A percentile compares a stretch with the other conserved stretches of the same genome.
Conservation (phyloP, 2,329 filamentous ascomycete genomes). For the Cercospora nicotianae region DNA sequence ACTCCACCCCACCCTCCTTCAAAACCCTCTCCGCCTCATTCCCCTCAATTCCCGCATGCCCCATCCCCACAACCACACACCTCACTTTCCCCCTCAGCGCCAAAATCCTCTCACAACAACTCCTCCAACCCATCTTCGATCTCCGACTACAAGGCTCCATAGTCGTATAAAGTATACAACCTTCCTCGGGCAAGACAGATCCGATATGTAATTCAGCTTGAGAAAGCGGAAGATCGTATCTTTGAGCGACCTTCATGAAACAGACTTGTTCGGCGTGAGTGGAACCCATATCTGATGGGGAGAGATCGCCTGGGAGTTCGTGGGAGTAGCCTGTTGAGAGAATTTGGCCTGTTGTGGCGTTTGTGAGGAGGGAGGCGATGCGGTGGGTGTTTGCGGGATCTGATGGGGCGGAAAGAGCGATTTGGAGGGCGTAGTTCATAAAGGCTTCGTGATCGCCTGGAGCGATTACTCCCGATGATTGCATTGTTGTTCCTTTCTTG, state of each 20-base stretch:
- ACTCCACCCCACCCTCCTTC: not conserved
- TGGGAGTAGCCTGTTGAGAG: slow-evolving; percentile 9
- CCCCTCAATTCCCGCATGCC: not conserved
- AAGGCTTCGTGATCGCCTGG: slow-evolving; percentile 1
- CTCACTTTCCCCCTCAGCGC: not conserved
- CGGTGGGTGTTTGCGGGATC: not conserved
- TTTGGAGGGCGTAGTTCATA: slow-evolving; percentile 1
- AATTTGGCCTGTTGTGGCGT: slow-evolving; percentile 4
- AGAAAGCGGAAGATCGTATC: not conserved
- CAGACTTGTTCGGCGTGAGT: slow-evolving; percentile 16
- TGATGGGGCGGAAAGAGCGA: not conserved
- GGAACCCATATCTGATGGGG: not conserved
- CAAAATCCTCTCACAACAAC: slow-evolving; percentile 3
- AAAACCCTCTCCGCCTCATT: not conserved
- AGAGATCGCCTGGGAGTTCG: not conserved
- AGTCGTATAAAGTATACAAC: slow-evolving; percentile 8
- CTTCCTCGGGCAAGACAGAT: not conserved
- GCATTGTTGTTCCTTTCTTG: not conserved
- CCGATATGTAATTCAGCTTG: not conserved
- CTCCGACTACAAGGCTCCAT: slow-evolving; percentile 6
- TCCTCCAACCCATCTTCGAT: not conserved
- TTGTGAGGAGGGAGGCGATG: slow-evolving; percentile 1
- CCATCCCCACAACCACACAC: slow-evolving; percentile 2
- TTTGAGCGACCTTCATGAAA: slow-evolving; percentile 10
- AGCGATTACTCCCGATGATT: not conserved